Percentiles rank a stretch among this genome's conserved stretches.
phyloP scores from a whole-genome alignment of 108 stramenopile genomes.

The Nannochloropsis oceanica region DNA sequence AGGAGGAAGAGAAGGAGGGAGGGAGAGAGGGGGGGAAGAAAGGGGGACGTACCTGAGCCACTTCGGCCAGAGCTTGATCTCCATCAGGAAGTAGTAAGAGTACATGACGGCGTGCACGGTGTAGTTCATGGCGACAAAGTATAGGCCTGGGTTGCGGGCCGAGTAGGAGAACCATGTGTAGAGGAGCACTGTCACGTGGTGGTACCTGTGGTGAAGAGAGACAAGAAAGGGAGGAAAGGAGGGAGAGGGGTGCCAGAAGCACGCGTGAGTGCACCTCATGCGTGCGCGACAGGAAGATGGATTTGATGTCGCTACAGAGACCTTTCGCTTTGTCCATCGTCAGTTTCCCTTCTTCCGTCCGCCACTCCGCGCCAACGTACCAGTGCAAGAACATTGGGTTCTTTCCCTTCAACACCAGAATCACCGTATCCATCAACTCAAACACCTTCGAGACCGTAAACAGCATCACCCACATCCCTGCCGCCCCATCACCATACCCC shows the following conservation, averaged over 20 bases:
- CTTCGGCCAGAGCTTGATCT: background rate
- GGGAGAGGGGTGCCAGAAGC: too few relatives aligned
- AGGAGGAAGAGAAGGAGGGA: background rate
- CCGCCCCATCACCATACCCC: background rate
- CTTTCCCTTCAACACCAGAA: background rate
- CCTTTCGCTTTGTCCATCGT: background rate
- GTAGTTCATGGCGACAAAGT: slow-evolving; percentile 85
- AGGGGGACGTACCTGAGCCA: background rate
- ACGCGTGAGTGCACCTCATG: too few relatives aligned
- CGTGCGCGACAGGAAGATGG: background rate
- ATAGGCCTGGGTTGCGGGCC: slow-evolving; percentile 32
- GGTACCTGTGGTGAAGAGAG: slow-evolving; percentile 19
- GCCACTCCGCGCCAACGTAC: background rate
- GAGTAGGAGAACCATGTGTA: slow-evolving; percentile 49
- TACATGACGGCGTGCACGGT: slow-evolving; percentile 97
- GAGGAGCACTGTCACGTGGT: slow-evolving; percentile 49
- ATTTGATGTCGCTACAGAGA: background rate
- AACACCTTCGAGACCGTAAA: background rate
- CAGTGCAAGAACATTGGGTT: background rate
- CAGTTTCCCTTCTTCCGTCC: background rate
- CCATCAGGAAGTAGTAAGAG: slow-evolving; percentile 82
- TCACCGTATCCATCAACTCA: background rate
- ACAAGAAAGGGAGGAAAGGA: too few relatives aligned
- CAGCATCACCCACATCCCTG: background rate
- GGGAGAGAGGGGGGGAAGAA: background rate